These are phyloP conservation scores for Rugosomyces carneus DNA, from an alignment of 1,284 basidiomycete genomes.

Conservation along the genomic window DNA sequence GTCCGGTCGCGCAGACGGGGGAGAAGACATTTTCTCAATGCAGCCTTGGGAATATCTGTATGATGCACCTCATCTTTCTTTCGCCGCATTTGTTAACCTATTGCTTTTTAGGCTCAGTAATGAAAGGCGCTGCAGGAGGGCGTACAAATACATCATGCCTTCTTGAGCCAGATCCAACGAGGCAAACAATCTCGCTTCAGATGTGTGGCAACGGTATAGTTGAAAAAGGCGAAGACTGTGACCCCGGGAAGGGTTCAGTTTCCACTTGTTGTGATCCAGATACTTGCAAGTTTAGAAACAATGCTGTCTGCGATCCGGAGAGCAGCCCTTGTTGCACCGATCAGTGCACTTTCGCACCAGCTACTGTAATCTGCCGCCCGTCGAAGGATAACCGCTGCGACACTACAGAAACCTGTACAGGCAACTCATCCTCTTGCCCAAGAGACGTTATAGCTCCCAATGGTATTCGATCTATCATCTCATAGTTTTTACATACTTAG, in stretches of 20 bases:
- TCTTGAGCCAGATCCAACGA: conserved; percentile 43
- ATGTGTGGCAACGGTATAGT: conserved; percentile 83
- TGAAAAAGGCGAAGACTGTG: conserved; percentile 79
- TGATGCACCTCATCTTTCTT: conserved; percentile 21
- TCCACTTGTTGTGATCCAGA: conserved; percentile 73
- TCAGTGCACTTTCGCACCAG: conserved; percentile 64
- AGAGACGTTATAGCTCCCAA: conserved; percentile 61
- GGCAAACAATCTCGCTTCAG: conserved; percentile 50
- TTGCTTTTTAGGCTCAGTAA: conserved; percentile 46
- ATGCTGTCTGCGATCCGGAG: conserved; percentile 76
- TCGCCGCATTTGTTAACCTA: conserved; percentile 6
- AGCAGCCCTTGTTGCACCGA: conserved; percentile 76
- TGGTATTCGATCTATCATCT: conserved; percentile 33
- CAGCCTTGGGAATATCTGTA: conserved; percentile 84
- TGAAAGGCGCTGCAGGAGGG: conserved; percentile 36
- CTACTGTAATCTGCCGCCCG: conserved; percentile 67
- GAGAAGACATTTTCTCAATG: conserved; percentile 77
- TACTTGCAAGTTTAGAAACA: conserved; percentile 74
- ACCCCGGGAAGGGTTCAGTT: conserved; percentile 63
- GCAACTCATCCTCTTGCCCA: conserved; percentile 71
- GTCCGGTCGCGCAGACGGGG: conserved; percentile 59
- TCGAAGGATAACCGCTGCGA: conserved; percentile 71
- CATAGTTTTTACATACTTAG: conserved; percentile 4
- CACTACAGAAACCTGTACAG: conserved; percentile 74
- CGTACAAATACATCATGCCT: conserved; percentile 58